phyloP scores from a whole-genome alignment of 2,329 filamentous ascomycete species.

The Esteya vermicola region DNA sequence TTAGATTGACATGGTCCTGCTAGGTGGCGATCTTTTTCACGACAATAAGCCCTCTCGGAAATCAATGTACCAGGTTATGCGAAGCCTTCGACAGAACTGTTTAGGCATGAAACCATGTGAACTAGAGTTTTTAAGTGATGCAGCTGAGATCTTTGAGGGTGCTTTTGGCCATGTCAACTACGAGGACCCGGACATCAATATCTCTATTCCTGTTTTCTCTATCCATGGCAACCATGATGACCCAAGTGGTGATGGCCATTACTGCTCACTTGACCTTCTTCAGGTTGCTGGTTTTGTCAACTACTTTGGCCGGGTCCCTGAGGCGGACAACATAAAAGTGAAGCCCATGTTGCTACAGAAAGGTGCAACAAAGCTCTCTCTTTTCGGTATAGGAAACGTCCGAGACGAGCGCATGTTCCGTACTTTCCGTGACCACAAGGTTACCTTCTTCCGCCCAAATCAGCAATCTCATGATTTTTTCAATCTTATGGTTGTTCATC shows the following conservation, averaged over 20 bases:
- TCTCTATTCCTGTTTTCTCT: constrained; percentile 93
- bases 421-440: constrained; percentile 83
- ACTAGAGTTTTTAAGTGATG: constrained; percentile 87
- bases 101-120: constrained; percentile 92
- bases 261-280: constrained; percentile 78
- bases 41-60: constrained; percentile 96
- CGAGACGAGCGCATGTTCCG: constrained; percentile 88
- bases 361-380: constrained; percentile 76
- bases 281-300: constrained; percentile 87
- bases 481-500: constrained; percentile 87
- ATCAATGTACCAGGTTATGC: constrained; percentile 95
- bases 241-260: constrained; percentile 88
- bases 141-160: constrained; percentile 77
- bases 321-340: constrained; percentile 84
- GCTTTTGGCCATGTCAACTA: constrained; percentile 95
- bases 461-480: constrained; percentile 84
- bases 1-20: constrained; percentile 85
- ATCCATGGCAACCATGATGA: constrained; percentile 99
- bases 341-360: constrained; percentile 92
- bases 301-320: constrained; percentile 84
- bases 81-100: constrained; percentile 82
- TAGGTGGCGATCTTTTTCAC: constrained; percentile 91
- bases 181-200: constrained; percentile 91
- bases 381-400: constrained; percentile 93
- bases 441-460: constrained; percentile 80